A percentile compares a stretch with the other conserved stretches of the same genome.
Evolutionary conservation across 305 asterid genomes (phyloP).

Genomic region (Fraxinus albicans): DNA sequence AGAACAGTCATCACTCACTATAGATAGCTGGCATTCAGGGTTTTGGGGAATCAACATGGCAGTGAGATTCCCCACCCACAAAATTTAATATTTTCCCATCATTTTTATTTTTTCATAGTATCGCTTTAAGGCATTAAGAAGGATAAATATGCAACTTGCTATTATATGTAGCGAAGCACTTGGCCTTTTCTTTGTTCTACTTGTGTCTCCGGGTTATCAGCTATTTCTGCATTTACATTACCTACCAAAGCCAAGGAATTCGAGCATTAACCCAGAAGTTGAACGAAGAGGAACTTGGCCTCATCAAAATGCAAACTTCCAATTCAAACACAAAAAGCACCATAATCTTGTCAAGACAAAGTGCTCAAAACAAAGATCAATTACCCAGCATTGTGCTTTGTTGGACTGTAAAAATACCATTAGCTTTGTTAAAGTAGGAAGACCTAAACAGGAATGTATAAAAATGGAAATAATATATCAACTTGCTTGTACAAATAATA

Average conservation of each 20-base stretch:
- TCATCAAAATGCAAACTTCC: not conserved
- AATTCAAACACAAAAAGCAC: not conserved
- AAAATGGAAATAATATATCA: not conserved
- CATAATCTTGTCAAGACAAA: not conserved
- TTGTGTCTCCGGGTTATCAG: not conserved
- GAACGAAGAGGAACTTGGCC: not conserved
- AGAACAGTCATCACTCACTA: not conserved
- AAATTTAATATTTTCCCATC: not conserved
- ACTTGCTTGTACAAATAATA: not conserved
- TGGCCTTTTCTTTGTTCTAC: not conserved
- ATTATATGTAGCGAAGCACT: not conserved
- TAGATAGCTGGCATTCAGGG: not conserved
- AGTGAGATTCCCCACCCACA: conserved; percentile 1
- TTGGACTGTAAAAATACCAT: not conserved
- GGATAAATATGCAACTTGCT: not conserved
- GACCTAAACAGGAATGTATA: not conserved
- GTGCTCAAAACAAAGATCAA: not conserved
- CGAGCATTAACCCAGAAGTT: not conserved
- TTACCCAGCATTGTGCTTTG: not conserved
- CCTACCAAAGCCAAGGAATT: not conserved
- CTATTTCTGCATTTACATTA: not conserved
- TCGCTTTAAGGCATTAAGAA: not conserved
- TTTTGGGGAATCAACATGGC: conserved; percentile 1
- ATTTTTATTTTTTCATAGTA: not conserved
- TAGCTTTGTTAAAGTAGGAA: not conserved